Evolutionary conservation across 129 eudicot species (phyloP).

Genomic region (Flaveria bidentis): DNA sequence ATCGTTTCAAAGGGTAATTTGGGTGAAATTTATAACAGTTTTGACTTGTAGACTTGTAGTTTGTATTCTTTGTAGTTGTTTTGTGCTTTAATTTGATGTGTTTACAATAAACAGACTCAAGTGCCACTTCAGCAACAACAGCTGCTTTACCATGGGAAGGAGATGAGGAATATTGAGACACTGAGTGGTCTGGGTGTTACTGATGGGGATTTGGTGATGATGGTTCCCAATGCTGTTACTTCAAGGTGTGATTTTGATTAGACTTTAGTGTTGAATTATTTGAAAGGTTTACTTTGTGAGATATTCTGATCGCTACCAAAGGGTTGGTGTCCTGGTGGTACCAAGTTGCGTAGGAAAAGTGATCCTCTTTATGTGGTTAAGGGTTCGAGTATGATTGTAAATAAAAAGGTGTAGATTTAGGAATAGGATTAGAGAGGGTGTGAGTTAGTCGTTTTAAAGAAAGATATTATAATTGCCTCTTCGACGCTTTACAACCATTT

Average conservation of each 20-base stretch:
- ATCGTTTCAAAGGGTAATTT: not conserved
- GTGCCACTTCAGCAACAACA: slow-evolving; percentile 90
- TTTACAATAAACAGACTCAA: slow-evolving; percentile 53
- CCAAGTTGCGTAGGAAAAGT: too few relatives aligned
- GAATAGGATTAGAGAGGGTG: too few relatives aligned
- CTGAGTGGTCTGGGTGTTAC: slow-evolving; percentile 75
- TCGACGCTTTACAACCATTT: too few relatives aligned
- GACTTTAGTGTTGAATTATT: not conserved
- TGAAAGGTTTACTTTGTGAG: not conserved
- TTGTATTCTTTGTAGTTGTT: not conserved
- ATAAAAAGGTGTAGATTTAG: too few relatives aligned
- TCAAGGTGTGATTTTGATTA: slow-evolving; percentile 52
- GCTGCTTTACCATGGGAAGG: slow-evolving; percentile 80
- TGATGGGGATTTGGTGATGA: slow-evolving; percentile 96
- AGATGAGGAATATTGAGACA: slow-evolving; percentile 79
- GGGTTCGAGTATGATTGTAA: too few relatives aligned
- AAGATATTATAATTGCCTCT: too few relatives aligned
- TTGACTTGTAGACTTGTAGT: too few relatives aligned
- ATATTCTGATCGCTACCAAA: too few relatives aligned
- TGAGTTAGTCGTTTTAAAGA: too few relatives aligned
- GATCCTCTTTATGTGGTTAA: too few relatives aligned
- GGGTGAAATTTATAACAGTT: not conserved
- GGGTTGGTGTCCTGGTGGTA: too few relatives aligned
- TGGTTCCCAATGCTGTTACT: slow-evolving; percentile 62
- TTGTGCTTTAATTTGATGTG: slow-evolving; percentile 3